These are phyloP conservation scores for Theobroma grandiflorum DNA, from an alignment of 441 rosid genomes.

Conservation along the genomic window DNA sequence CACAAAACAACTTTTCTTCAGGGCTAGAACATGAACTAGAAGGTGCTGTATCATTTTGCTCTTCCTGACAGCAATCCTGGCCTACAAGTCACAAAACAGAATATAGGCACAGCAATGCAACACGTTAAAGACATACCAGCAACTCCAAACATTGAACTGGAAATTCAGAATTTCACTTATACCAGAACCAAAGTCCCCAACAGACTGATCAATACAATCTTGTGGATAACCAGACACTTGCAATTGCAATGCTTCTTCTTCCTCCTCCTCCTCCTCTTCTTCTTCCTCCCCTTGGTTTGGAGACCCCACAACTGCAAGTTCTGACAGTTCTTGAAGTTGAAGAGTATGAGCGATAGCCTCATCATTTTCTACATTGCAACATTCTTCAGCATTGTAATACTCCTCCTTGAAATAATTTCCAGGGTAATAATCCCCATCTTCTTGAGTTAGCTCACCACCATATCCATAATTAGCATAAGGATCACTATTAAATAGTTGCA, in stretches of 20 bases:
- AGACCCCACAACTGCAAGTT: slow-evolving; percentile 58
- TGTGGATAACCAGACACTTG: slow-evolving; percentile 35
- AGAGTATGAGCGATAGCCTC: slow-evolving; percentile 71
- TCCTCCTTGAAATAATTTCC: slow-evolving; percentile 54
- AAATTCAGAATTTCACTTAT: slow-evolving; percentile 18
- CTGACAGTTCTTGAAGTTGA: slow-evolving; percentile 71
- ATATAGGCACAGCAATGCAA: slow-evolving; percentile 18
- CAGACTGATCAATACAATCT: slow-evolving; percentile 47
- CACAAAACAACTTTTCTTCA: slow-evolving; percentile 42
- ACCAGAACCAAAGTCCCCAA: slow-evolving; percentile 54
- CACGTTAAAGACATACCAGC: background rate
- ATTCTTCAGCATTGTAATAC: slow-evolving; percentile 48
- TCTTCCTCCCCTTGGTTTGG: slow-evolving; percentile 40
- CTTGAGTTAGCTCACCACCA: slow-evolving; percentile 38
- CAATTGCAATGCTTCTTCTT: slow-evolving; percentile 38
- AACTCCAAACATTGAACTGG: slow-evolving; percentile 10
- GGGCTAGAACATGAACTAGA: slow-evolving; percentile 71
- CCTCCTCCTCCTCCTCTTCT: slow-evolving; percentile 38
- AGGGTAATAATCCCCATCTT: slow-evolving; percentile 42
- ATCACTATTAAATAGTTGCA: slow-evolving; percentile 61
- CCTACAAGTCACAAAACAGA: slow-evolving; percentile 45
- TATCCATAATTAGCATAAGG: slow-evolving; percentile 55
- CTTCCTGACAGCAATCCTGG: slow-evolving; percentile 48
- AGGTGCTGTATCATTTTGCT: slow-evolving; percentile 54
- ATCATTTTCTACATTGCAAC: slow-evolving; percentile 61